A percentile compares a stretch with the other conserved stretches of the same genome.
phyloP scores from a whole-genome alignment of 345 rosid genomes.

The Populus pruinosa region DNA sequence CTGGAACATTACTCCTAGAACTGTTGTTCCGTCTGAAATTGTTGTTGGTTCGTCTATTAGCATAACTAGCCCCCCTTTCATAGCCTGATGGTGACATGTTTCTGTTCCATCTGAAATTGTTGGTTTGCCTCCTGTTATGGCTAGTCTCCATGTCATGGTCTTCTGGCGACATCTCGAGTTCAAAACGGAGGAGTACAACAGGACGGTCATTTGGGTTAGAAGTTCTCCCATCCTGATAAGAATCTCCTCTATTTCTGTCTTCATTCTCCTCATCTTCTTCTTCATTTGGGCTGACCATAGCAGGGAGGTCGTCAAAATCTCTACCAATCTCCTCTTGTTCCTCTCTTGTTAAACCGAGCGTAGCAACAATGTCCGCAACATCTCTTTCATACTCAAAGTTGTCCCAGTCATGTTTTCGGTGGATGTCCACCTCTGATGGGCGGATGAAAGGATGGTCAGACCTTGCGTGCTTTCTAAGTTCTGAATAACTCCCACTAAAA shows the following conservation, averaged over 20 bases:
- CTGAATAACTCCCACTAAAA: slow-evolving; percentile 70
- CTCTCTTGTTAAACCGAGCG: background rate
- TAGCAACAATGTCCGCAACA: slow-evolving; percentile 63
- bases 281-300: background rate
- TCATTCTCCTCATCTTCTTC: background rate
- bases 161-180: background rate
- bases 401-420: slow-evolving; percentile 86
- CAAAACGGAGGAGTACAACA: background rate
- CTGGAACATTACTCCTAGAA: too few species aligned
- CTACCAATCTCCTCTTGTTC: background rate
- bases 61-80: background rate
- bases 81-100: background rate
- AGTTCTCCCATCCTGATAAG: background rate
- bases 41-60: background rate
- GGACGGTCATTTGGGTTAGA: background rate
- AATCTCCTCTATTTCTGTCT: background rate
- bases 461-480: slow-evolving; percentile 83
- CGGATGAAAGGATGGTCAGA: slow-evolving; percentile 69
- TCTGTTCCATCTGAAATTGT: background rate
- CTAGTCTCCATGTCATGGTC: background rate
- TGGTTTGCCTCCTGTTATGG: background rate
- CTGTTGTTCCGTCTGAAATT: background rate
- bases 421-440: slow-evolving; percentile 82
- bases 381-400: slow-evolving; percentile 75
- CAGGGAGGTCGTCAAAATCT: background rate